These are phyloP conservation scores for Paspalum vaginatum DNA, from an alignment of 176 grass and related monocot genomes.

Conservation along the genomic window DNA sequence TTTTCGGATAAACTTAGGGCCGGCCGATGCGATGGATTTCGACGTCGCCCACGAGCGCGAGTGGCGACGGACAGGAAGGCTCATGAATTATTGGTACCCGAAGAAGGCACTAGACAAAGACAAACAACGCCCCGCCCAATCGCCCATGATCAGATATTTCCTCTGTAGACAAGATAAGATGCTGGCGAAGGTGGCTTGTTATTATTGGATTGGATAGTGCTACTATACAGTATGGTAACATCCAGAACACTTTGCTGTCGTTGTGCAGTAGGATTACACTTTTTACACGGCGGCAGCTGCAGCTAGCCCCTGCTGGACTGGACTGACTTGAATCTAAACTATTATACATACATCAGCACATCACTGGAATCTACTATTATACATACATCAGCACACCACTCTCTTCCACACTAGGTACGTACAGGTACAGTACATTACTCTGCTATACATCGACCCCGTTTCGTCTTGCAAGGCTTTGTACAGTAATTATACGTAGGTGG, in stretches of 20 bases:
- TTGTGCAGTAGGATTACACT: background rate
- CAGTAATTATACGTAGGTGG: no score
- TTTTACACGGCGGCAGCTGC: conserved; percentile 18
- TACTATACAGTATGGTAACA: no score
- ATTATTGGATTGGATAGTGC: no score
- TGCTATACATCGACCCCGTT: background rate
- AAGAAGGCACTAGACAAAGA: background rate
- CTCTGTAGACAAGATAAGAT: background rate
- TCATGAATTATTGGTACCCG: conserved; percentile 1
- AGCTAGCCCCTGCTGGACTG: background rate
- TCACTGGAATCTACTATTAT: background rate
- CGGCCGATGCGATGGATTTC: no score
- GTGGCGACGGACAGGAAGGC: no score
- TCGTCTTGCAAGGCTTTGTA: no score
- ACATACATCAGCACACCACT: no score
- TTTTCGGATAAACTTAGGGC: no score
- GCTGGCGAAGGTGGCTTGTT: background rate
- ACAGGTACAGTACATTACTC: background rate
- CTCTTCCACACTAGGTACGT: background rate
- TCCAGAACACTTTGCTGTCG: background rate
- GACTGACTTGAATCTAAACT: background rate
- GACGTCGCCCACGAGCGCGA: no score
- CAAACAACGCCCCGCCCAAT: background rate
- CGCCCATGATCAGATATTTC: background rate
- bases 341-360: background rate